Percentiles rank a stretch among this genome's conserved stretches.
These are phyloP conservation scores for Kuraishia cidri DNA, from an alignment of 805 yeast genomes.

Conservation along the genomic window DNA sequence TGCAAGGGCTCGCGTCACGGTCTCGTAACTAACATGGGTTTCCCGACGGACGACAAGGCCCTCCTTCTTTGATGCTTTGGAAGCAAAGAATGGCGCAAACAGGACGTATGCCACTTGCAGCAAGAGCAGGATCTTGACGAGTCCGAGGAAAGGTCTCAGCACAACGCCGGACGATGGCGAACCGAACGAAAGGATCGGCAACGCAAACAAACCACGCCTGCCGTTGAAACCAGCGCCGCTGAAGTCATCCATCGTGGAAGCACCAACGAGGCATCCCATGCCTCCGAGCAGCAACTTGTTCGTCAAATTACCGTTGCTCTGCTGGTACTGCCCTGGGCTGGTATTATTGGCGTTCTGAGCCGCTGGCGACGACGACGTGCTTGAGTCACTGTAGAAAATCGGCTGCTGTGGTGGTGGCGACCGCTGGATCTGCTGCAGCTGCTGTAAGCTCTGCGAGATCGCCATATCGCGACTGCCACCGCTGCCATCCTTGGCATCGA, in stretches of 20 bases:
- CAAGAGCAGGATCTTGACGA: conserved; percentile 14
- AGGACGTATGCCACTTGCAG: conserved; percentile 9
- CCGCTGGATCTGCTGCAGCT: conserved; percentile 8
- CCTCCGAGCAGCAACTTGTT: conserved; percentile 54
- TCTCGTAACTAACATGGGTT: too few relatives aligned
- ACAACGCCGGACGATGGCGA: conserved; percentile 11
- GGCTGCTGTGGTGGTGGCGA: conserved; percentile 5
- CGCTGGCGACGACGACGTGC: conserved; percentile 13
- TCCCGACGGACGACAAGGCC: too few relatives aligned
- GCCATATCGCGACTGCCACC: conserved; percentile 4
- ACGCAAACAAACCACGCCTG: conserved; percentile 17
- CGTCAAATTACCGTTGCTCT: conserved; percentile 14
- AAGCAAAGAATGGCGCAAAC: not conserved
- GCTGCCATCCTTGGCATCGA: conserved; percentile 4
- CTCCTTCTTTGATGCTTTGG: too few relatives aligned
- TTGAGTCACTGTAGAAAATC: conserved; percentile 15
- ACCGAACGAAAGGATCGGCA: conserved; percentile 18
- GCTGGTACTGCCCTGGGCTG: conserved; percentile 6
- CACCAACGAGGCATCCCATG: conserved; percentile 55
- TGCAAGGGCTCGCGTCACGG: too few relatives aligned
- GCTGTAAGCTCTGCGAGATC: not conserved
- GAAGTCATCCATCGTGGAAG: conserved; percentile 46
- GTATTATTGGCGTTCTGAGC: too few relatives aligned
- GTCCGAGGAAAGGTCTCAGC: conserved; percentile 16
- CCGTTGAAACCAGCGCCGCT: conserved; percentile 9